Base-by-base conservation (phyloP, 495 filamentous ascomycete species). In the Geoglossum glabrum region DNA sequence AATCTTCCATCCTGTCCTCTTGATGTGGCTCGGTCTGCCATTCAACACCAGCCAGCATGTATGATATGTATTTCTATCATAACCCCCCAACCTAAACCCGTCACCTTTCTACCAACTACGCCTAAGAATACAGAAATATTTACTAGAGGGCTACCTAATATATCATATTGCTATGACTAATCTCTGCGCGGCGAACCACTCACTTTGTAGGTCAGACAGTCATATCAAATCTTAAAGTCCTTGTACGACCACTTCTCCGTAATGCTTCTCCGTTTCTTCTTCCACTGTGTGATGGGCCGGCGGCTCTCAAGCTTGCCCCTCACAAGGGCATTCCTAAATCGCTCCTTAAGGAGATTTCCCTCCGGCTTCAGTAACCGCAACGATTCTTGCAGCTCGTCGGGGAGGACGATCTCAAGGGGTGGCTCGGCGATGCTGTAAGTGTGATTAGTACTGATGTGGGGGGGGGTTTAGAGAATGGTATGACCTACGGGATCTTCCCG, bases 171-270 rank as follows among this genome's bases (percentile, higher is more conserved):
- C n/a, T n/a, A n/a, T n/a, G n/a, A n/a, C n/a, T n/a, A n/a, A n/a
- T n/a, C n/a, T n/a, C n/a, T n/a, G 11, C 11, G 11, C 31, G 5
- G 11, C 11, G 31, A 40, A 7, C 36, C 11, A 40, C 13, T 3
- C 36, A 40, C 36, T 15, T 15, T 3, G 36, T 40, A 45, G 3
- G 15, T 17, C 17, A 40, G 15, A 40, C 36, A 40, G 36, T 7
- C 36, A 40, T 3, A 5, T 52, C 49, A 56, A 8, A 81, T 68
- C 68, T 78, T 79, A 72, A 95, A 97, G 69, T 98, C 92, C 73
- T 97, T 97, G 67, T 90, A 86, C 55, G 82, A 76, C 92, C 92
- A 98, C 71, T 95, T 97, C 78, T 95, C 93, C 17, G 87, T 95
- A 26, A 81, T 66, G 67, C 81, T 83, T 64, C 71, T 81, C 76